These are phyloP conservation scores for Eucalyptus paniculata DNA, from an alignment of 345 rosid species.

Conservation along the genomic window DNA sequence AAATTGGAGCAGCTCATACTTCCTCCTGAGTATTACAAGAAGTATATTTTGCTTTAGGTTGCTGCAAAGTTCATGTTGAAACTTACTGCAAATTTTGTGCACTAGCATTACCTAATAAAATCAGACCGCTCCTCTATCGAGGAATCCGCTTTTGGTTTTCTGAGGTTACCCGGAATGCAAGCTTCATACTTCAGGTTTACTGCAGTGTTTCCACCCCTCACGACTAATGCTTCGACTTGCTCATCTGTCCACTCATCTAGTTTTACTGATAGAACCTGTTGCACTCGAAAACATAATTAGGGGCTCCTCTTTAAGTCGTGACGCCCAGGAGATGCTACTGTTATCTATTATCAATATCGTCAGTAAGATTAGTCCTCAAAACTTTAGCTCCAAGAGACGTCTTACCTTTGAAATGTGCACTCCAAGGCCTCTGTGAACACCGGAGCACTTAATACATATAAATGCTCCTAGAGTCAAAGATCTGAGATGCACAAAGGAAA, in stretches of 20 bases:
- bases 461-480: constrained; percentile 72
- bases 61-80: background rate
- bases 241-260: constrained; percentile 97
- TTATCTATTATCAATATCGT: background rate
- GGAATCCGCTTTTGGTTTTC: constrained; percentile 75
- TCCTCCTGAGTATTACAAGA: constrained; percentile 41
- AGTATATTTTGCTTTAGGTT: background rate
- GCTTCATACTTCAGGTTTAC: constrained; percentile 81
- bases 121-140: constrained; percentile 66
- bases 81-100: background rate
- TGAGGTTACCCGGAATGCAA: constrained; percentile 34
- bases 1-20: constrained; percentile 77
- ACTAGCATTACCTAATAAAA: constrained; percentile 50
- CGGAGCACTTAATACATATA: constrained; percentile 97
- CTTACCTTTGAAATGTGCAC: constrained; percentile 90
- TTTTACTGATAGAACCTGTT: constrained; percentile 80
- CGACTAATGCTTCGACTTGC: constrained; percentile 50
- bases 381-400: background rate
- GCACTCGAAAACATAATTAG: background rate
- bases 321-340: background rate
- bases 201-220: constrained; percentile 61
- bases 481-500: constrained; percentile 30
- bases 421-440: constrained; percentile 97
- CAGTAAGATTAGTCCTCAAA: background rate
- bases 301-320: background rate